Evolutionary conservation across 2,329 filamentous ascomycete genomes (phyloP).

Genomic region (Aspergillus sp.): DNA sequence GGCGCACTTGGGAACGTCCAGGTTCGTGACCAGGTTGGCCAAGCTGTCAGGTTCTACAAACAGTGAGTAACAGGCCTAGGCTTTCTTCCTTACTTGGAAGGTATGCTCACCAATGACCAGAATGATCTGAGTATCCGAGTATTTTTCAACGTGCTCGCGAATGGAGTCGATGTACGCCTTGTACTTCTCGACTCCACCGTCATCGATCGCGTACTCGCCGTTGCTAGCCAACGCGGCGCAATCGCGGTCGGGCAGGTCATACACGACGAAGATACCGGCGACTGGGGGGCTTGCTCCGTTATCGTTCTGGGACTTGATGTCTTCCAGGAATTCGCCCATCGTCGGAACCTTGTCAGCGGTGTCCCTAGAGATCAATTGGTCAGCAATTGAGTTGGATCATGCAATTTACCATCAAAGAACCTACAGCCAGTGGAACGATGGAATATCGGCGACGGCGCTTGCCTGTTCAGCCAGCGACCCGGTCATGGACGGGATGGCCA

Average conservation of each 20-base stretch:
- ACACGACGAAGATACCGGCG: conserved; percentile 58
- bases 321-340: conserved; percentile 48
- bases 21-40: conserved; percentile 63
- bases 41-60: conserved; percentile 61
- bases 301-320: conserved; percentile 49
- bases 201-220: conserved; percentile 58
- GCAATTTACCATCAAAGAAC: conserved; percentile 16
- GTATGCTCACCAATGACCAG: conserved; percentile 48
- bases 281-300: conserved; percentile 49
- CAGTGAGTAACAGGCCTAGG: conserved; percentile 28
- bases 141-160: conserved; percentile 51
- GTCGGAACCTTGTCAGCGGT: conserved; percentile 50
- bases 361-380: conserved; percentile 32
- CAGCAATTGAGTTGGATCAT: background rate
- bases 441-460: conserved; percentile 49
- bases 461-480: conserved; percentile 54
- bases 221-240: conserved; percentile 64
- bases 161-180: conserved; percentile 58
- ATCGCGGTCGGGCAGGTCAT: conserved; percentile 64
- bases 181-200: conserved; percentile 52
- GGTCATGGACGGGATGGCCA: conserved; percentile 63
- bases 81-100: background rate
- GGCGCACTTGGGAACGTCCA: conserved; percentile 54
- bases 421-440: conserved; percentile 55
- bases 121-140: conserved; percentile 54